phyloP scores from a whole-genome alignment of 1,284 basidiomycete species.

The Malassezia sympodialis region DNA sequence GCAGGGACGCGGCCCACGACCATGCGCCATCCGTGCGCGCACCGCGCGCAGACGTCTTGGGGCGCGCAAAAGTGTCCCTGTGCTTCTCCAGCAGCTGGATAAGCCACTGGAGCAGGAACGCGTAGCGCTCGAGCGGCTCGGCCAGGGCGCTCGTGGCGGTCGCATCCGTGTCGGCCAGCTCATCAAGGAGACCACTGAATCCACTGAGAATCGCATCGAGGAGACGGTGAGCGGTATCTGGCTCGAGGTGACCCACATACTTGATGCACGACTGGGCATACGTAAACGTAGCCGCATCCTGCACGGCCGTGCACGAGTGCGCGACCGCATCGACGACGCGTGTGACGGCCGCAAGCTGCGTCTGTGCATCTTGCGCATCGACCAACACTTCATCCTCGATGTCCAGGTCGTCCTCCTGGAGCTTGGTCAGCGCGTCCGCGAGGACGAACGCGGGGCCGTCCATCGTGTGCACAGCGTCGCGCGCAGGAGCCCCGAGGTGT shows the following conservation, averaged over 20 bases:
- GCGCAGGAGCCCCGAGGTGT: background rate
- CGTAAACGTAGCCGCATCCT: slow-evolving; percentile 24
- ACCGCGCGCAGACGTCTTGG: slow-evolving; percentile 9
- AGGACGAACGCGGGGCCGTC: slow-evolving; percentile 25
- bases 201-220: slow-evolving; percentile 35
- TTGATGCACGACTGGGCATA: slow-evolving; percentile 38
- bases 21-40: slow-evolving; percentile 10
- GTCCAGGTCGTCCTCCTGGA: slow-evolving; percentile 37
- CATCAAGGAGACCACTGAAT: slow-evolving; percentile 30
- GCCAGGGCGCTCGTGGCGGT: slow-evolving; percentile 26
- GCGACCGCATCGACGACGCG: slow-evolving; percentile 31
- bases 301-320: slow-evolving; percentile 24
- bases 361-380: slow-evolving; percentile 24
- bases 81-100: slow-evolving; percentile 36
- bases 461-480: background rate
- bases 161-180: slow-evolving; percentile 23
- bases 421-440: slow-evolving; percentile 32
- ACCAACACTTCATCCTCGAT: slow-evolving; percentile 33
- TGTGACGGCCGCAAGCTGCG: slow-evolving; percentile 26
- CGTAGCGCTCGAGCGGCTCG: slow-evolving; percentile 36
- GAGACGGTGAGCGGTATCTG: slow-evolving; percentile 31
- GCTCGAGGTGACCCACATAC: slow-evolving; percentile 25
- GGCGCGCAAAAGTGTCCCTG: background rate
- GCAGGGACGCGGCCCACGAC: slow-evolving; percentile 34
- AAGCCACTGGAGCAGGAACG: slow-evolving; percentile 43